Base-by-base conservation (phyloP, 805 yeast species). In the Candida nemodendra region DNA sequence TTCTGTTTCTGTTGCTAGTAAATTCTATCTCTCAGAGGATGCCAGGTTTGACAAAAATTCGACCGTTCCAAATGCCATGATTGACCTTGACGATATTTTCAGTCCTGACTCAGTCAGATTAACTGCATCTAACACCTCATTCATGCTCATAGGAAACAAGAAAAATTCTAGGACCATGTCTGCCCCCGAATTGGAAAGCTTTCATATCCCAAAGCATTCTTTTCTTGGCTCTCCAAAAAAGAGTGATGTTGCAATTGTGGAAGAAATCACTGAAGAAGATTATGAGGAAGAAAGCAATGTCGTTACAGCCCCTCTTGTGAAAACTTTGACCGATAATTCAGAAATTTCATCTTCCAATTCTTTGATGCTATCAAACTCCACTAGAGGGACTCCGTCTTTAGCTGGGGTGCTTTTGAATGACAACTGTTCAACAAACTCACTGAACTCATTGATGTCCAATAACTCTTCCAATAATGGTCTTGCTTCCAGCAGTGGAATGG, bases 21-120 rank as follows among this genome's bases (percentile, higher is more conserved):
- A 48, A 32, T 54, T 56, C 27, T 62, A 56, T 33, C 49, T 62
- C 45, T 59, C 66, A 5, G 64, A 62, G 39, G 65, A 59, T 30
- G 53, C 57, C 1, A 42, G 38, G 26, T 57, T 51, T 33, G 56
- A 58, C 16, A 37, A 40, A 29, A 47, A 48, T 38, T 49, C 63
- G 5, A 35, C 43, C 13, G 48, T 61, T 18, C 65, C 66, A 1
- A 53, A 62, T 30, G 62, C 66, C 1, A 45, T 62, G 12, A 63
- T 63, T 14, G 61, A 63, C 45, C 50, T 63, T 35, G 65, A 62
- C 41, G 64, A 56, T 37, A 50, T 60, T 4, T 47, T 54, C 27
- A 51, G 39, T 29, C 44, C 42, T n/a, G 12, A 39, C 2, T 29
- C 31, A 15, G 28, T 14, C 18, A 34, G 42, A 15, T 25, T 44